These are phyloP conservation scores for Microsporum canis DNA, from an alignment of 2,329 filamentous ascomycete species.

Conservation along the genomic window DNA sequence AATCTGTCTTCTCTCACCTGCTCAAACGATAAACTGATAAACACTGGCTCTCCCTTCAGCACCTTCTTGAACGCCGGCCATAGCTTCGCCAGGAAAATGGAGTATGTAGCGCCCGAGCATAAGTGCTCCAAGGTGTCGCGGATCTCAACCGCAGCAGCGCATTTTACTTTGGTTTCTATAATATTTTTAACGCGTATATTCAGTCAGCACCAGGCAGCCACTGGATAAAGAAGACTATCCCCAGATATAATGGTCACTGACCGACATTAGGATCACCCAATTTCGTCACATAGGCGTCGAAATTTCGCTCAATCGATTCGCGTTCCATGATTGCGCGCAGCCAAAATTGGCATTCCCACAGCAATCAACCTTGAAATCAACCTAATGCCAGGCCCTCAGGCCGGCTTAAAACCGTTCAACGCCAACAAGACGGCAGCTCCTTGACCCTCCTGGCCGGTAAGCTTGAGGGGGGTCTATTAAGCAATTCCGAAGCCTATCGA, in stretches of 20 bases:
- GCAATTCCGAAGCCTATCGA: neutral
- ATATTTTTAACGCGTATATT: neutral
- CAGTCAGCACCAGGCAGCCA: conserved; percentile 4
- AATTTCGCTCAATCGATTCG: conserved; percentile 35
- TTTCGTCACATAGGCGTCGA: conserved; percentile 41
- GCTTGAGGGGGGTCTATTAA: neutral
- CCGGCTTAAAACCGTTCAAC: conserved; percentile 7
- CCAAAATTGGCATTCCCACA: conserved; percentile 5
- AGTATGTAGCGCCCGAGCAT: conserved; percentile 69
- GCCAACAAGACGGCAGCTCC: neutral
- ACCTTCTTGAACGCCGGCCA: conserved; percentile 84
- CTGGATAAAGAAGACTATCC: conserved; percentile 5
- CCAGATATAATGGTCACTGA: conserved; percentile 21
- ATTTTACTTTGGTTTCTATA: conserved; percentile 68
- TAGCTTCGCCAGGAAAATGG: conserved; percentile 70
- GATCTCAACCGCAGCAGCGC: conserved; percentile 70
- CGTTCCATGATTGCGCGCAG: conserved; percentile 12
- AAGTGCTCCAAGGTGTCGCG: conserved; percentile 78
- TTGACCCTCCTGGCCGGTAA: neutral
- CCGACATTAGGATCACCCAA: conserved; percentile 39
- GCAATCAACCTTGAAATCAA: neutral
- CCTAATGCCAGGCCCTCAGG: conserved; percentile 14
- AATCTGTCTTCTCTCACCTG: conserved; percentile 49
- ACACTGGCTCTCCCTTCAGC: conserved; percentile 73
- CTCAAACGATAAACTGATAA: conserved; percentile 79